Conservation (phyloP, 2,329 filamentous ascomycete genomes). For the Neonectria faginata region DNA sequence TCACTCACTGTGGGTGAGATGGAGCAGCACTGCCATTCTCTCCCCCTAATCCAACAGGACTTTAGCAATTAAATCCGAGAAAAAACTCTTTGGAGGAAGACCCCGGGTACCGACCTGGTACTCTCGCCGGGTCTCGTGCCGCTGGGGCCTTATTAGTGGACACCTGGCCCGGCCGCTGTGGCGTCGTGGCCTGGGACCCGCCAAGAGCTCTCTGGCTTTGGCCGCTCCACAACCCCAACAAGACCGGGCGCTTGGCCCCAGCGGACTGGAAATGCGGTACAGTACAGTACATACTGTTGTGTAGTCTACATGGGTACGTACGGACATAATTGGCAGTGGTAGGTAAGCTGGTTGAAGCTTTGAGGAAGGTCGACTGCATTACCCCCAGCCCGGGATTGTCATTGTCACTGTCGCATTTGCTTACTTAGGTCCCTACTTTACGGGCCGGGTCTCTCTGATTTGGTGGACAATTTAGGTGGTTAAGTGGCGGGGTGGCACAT, state of each 20-base stretch:
- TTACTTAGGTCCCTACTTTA: neutral
- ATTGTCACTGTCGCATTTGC: neutral
- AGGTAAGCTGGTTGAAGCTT: neutral
- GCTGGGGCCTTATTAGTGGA: conserved; percentile 6
- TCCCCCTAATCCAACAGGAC: no score
- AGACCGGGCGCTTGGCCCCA: conserved; percentile 5
- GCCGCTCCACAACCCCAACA: conserved; percentile 29
- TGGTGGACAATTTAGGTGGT: neutral
- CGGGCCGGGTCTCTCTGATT: neutral
- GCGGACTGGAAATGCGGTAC: neutral
- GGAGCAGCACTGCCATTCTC: no score
- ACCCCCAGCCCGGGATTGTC: neutral
- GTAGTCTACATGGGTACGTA: neutral
- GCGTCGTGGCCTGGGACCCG: conserved; percentile 24
- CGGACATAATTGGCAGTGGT: neutral
- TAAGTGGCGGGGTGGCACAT: conserved; percentile 1
- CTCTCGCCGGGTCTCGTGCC: conserved; percentile 22
- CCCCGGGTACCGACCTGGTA: neutral
- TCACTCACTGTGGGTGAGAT: no score
- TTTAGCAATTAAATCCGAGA: neutral
- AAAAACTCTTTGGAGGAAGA: neutral
- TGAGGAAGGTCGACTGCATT: neutral
- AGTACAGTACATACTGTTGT: neutral
- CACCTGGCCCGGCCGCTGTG: conserved; percentile 21
- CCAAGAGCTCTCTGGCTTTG: conserved; percentile 10